A percentile compares a stretch with the other conserved stretches of the same genome.
phyloP scores from a whole-genome alignment of 2,329 filamentous ascomycete species.

The Nigrograna mackinnonii region DNA sequence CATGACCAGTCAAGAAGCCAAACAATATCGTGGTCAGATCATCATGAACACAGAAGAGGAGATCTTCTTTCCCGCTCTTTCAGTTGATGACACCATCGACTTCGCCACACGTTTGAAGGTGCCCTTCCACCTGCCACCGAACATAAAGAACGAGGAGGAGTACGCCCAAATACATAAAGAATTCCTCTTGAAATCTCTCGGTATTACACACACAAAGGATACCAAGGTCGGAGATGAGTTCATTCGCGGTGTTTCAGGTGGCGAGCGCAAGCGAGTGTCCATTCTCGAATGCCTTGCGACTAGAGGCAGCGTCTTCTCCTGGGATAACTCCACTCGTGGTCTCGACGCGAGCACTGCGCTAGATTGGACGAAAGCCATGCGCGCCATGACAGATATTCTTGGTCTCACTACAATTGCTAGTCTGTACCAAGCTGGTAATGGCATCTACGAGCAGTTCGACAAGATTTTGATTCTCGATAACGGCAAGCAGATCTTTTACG shows the following conservation, averaged over 20 bases:
- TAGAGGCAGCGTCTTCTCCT: constrained; percentile 47
- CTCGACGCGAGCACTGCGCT: constrained; percentile 46
- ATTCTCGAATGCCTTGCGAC: constrained; percentile 53
- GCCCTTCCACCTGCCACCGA: constrained; percentile 35
- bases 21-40: constrained; percentile 77
- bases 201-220: constrained; percentile 58
- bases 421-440: constrained; percentile 50
- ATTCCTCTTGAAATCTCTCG: constrained; percentile 53
- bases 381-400: constrained; percentile 51
- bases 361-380: constrained; percentile 57
- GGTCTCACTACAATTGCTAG: constrained; percentile 55
- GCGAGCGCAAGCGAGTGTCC: constrained; percentile 60
- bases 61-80: constrained; percentile 73
- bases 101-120: constrained; percentile 61
- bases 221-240: constrained; percentile 63
- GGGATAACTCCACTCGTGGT: constrained; percentile 41
- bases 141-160: neutral
- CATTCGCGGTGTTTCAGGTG: constrained; percentile 61
- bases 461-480: constrained; percentile 73
- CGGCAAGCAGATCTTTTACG: constrained; percentile 75
- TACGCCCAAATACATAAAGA: constrained; percentile 35
- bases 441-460: constrained; percentile 56
- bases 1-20: constrained; percentile 72
- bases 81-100: constrained; percentile 80
- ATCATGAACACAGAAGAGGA: constrained; percentile 81